phyloP scores from a whole-genome alignment of 1,284 basidiomycete genomes.

The Filobasidium uniguttulatum region DNA sequence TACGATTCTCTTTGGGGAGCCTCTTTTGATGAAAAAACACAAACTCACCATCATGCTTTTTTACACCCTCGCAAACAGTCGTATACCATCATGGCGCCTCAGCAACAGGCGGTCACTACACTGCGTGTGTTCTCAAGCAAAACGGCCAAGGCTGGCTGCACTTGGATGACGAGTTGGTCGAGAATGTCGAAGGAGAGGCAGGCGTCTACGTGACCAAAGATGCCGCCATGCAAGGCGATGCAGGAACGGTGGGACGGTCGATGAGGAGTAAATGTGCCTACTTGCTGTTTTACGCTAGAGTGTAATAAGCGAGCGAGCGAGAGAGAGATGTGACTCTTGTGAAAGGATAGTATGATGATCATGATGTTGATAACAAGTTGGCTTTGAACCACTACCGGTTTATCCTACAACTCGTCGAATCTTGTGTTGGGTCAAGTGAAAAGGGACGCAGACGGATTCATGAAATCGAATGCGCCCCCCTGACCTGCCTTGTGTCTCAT shows the following conservation, averaged over 20 bases:
- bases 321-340: too few species aligned
- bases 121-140: conserved; percentile 75
- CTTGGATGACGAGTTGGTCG: conserved; percentile 65
- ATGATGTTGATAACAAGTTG: too few species aligned
- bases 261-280: conserved; percentile 50
- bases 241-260: conserved; percentile 32
- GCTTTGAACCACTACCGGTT: too few species aligned
- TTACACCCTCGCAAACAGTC: too few species aligned
- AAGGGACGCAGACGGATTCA: too few species aligned
- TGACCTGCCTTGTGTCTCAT: too few species aligned
- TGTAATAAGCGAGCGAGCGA: too few species aligned
- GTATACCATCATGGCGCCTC: conserved; percentile 88
- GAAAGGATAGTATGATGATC: too few species aligned
- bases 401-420: too few species aligned
- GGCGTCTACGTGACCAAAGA: conserved; percentile 55
- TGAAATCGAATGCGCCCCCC: too few species aligned
- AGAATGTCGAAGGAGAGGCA: conserved; percentile 24
- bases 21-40: not conserved
- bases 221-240: conserved; percentile 44
- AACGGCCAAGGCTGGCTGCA: conserved; percentile 60
- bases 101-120: conserved; percentile 91
- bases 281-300: conserved; percentile 58
- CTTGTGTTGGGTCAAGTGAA: too few species aligned
- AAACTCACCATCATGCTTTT: not conserved
- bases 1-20: too few species aligned